Conservation (phyloP, 805 yeast genomes). For the Zygosaccharomyces bisporus region DNA sequence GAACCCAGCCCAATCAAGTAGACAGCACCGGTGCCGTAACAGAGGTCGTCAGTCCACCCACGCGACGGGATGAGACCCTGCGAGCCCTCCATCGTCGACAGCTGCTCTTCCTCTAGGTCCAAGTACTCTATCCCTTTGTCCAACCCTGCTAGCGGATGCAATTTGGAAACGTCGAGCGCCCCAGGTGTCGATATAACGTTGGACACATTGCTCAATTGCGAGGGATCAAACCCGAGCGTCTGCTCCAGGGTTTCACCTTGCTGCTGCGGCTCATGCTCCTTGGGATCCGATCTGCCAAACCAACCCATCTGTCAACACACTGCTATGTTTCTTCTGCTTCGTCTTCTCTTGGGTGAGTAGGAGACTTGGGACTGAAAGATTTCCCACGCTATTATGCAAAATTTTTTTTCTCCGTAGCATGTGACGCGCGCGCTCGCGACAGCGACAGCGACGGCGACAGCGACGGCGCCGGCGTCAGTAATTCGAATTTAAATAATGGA, state of each 20-base stretch:
- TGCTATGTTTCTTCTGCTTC: background rate
- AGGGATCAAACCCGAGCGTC: slow-evolving; percentile 58
- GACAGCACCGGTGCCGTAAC: slow-evolving; percentile 96
- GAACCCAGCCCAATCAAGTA: slow-evolving; percentile 80
- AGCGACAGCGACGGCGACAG: background rate
- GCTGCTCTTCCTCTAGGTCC: slow-evolving; percentile 80
- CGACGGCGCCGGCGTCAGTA: slow-evolving; percentile 4
- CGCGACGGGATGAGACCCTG: slow-evolving; percentile 92
- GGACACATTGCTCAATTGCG: slow-evolving; percentile 59
- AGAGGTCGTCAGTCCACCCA: slow-evolving; percentile 95
- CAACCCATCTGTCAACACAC: slow-evolving; percentile 4
- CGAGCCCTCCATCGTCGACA: slow-evolving; percentile 76
- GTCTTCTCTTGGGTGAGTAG: background rate
- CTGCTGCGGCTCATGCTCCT: slow-evolving; percentile 14
- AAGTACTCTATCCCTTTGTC: slow-evolving; percentile 86
- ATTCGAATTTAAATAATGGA: background rate
- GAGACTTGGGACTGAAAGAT: slow-evolving; percentile 1
- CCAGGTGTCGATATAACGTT: slow-evolving; percentile 58
- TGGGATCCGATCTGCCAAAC: slow-evolving; percentile 10
- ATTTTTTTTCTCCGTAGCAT: background rate
- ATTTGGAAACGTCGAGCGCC: slow-evolving; percentile 60
- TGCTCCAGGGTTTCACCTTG: slow-evolving; percentile 23
- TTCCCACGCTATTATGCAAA: background rate
- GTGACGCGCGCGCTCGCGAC: background rate
- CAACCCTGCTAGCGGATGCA: slow-evolving; percentile 91